These are phyloP conservation scores for Cutaneotrichosporon sp. DNA, from an alignment of 1,284 basidiomycete species.

Conservation along the genomic window DNA sequence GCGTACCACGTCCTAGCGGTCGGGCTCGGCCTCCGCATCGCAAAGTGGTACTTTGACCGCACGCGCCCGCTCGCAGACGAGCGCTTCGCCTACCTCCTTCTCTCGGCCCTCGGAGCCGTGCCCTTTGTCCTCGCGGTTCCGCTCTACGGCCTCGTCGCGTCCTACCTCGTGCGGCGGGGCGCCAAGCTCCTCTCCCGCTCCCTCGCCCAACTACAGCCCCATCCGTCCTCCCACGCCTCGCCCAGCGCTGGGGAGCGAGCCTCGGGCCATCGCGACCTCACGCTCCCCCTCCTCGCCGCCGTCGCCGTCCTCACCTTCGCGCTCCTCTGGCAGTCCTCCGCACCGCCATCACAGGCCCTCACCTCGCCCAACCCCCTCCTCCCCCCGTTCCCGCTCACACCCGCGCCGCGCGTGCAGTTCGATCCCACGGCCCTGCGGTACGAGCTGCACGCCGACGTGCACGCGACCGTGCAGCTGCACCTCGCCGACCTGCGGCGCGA, in stretches of 20 bases:
- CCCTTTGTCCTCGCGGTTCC: constrained; percentile 4
- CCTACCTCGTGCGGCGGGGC: not conserved
- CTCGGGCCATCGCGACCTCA: not conserved
- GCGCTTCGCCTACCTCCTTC: not conserved
- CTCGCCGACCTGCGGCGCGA: constrained; percentile 6
- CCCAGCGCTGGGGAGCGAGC: too few species aligned
- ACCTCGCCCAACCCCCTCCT: not conserved
- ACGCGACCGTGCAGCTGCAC: constrained; percentile 6
- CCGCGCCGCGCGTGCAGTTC: not conserved
- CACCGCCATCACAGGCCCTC: not conserved
- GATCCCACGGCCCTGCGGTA: constrained; percentile 3
- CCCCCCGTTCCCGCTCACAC: not conserved
- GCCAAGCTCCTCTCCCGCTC: not conserved
- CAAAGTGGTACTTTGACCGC: constrained; percentile 8
- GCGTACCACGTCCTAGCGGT: not conserved
- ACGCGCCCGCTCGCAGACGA: not conserved
- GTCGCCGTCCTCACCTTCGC: not conserved
- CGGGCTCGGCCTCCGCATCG: not conserved
- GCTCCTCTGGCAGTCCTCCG: not conserved
- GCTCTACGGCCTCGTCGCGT: constrained; percentile 1
- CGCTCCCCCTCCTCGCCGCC: not conserved
- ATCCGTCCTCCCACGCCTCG: not conserved
- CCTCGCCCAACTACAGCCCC: not conserved
- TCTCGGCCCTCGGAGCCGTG: not conserved
- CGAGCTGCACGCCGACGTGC: constrained; percentile 7